phyloP scores from a whole-genome alignment of 352 stramenopile genomes.

The Phytophthora citricola region DNA sequence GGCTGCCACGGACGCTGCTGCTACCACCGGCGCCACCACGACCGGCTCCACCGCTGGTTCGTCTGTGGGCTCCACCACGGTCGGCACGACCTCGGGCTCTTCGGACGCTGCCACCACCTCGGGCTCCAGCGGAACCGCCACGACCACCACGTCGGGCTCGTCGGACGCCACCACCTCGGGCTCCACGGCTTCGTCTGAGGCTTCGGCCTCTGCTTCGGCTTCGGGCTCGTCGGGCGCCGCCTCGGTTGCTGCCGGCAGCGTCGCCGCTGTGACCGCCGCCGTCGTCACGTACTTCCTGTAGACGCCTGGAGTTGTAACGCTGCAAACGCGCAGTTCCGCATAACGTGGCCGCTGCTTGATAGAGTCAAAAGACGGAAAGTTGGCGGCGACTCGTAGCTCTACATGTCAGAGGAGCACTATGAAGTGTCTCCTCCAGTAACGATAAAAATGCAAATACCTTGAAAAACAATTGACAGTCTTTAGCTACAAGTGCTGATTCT shows the following conservation, averaged over 20 bases:
- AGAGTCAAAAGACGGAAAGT: constrained; percentile 19
- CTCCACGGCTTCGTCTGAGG: constrained; percentile 21
- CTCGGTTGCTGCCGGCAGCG: constrained; percentile 38
- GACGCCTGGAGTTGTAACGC: constrained; percentile 7
- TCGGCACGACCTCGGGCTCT: constrained; percentile 33
- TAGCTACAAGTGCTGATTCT: no score
- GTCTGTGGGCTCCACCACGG: constrained; percentile 23
- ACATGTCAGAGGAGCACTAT: constrained; percentile 15
- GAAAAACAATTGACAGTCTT: constrained; percentile 8
- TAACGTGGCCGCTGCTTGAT: constrained; percentile 22
- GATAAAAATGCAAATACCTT: constrained; percentile 29
- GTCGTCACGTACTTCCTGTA: constrained; percentile 48
- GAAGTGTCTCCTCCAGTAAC: constrained; percentile 17
- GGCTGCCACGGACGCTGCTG: constrained; percentile 12
- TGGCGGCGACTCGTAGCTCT: constrained; percentile 18
- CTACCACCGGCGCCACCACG: constrained; percentile 12
- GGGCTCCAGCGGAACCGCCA: constrained; percentile 22
- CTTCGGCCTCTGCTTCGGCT: constrained; percentile 20
- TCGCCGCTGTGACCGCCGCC: constrained; percentile 34
- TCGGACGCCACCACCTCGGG: constrained; percentile 19
- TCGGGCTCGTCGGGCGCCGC: constrained; percentile 41
- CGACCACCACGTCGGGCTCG: constrained; percentile 23
- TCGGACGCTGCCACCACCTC: constrained; percentile 21
- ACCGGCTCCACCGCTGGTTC: constrained; percentile 21
- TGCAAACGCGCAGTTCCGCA: constrained; percentile 7